Evolutionary conservation across 768 basidiomycete genomes (phyloP), one percentile per base, ranked within the genome.

Genomic region (Serpula lacrymans): DNA sequence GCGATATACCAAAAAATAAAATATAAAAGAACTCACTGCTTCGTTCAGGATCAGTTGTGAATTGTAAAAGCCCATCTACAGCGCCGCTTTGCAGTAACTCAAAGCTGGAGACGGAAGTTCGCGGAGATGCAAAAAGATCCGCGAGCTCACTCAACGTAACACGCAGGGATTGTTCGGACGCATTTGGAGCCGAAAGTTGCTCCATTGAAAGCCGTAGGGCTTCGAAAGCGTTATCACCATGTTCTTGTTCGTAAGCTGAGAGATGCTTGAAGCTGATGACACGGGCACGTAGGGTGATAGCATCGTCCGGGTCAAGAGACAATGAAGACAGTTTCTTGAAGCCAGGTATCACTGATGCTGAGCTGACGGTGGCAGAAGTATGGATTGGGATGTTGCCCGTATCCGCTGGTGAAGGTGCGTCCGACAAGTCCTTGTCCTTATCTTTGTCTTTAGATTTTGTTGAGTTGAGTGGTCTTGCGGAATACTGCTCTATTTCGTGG

Each of bases 31-130:
- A 61, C 77, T 46, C 51, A 85, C 86, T 72, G 40, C 64, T 64
- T 32, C 82, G 78, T 32, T 70, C 69, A 38, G 78, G 68, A 45
- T 85, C 81, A 3, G 84, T 87, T 4, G 90, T 80, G 61, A 91
- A 91, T 40, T 77, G 78, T 39, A 98, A 71, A 39, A 98, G 59
- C 10, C 82, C 84, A 50, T 94, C 92, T 2, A 97, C 86, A 4
- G 96, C 77, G 3, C 95, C 96, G 54, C 91, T 95, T 58, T 97
- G 88, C 42, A 97, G 67, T 34, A 98, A 64, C 65, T 99, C 96
- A 49, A 98, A 99, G 62, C 93, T 96, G 2, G 93, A 97, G 4
- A 98, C 80, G 7, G 91, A 85, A 4, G 75, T 77, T 55, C 78
- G 76, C 20, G 84, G 77, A 10, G 81, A 81, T 2, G 82, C 67